phyloP scores from a whole-genome alignment of 2,329 filamentous ascomycete genomes.

The Diaporthe citriasiana region DNA sequence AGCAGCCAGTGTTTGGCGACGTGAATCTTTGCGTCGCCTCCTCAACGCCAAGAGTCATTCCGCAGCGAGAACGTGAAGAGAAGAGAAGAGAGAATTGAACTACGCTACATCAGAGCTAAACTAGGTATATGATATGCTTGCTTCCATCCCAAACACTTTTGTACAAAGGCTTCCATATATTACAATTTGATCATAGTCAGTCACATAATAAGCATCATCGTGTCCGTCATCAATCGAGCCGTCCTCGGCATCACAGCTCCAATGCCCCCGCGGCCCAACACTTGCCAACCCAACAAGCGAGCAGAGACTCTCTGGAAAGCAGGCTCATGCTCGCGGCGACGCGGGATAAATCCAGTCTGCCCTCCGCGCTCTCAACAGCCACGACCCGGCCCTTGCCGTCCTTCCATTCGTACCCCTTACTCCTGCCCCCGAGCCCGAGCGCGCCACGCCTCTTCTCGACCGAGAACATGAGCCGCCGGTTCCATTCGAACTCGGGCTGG shows the following conservation, averaged over 20 bases:
- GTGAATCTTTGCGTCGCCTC: background rate
- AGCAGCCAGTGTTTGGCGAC: background rate
- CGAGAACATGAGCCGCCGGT: slow-evolving; percentile 36
- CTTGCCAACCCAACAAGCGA: slow-evolving; percentile 54
- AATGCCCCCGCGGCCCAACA: slow-evolving; percentile 29
- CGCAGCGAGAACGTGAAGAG: background rate
- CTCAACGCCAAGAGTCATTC: background rate
- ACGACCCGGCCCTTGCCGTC: slow-evolving; percentile 34
- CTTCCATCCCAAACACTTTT: background rate
- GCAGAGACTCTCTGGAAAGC: slow-evolving; percentile 70
- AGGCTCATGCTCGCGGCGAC: slow-evolving; percentile 34
- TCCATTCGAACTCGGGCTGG: slow-evolving; percentile 37
- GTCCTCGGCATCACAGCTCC: slow-evolving; percentile 6
- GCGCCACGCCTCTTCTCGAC: slow-evolving; percentile 30
- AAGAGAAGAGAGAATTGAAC: slow-evolving; percentile 28
- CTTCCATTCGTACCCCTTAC: slow-evolving; percentile 31
- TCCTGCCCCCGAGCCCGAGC: slow-evolving; percentile 11
- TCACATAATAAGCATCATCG: background rate
- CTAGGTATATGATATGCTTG: slow-evolving; percentile 20
- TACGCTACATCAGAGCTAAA: background rate
- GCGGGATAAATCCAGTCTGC: slow-evolving; percentile 32
- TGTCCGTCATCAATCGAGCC: background rate
- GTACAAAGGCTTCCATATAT: slow-evolving; percentile 20
- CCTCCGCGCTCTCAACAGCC: slow-evolving; percentile 33
- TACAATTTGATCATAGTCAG: slow-evolving; percentile 11